Percentiles rank a stretch among this genome's conserved stretches.
Evolutionary conservation across 2,329 filamentous ascomycete genomes (phyloP).

Genomic region (Coccinonectria pachysandricola): DNA sequence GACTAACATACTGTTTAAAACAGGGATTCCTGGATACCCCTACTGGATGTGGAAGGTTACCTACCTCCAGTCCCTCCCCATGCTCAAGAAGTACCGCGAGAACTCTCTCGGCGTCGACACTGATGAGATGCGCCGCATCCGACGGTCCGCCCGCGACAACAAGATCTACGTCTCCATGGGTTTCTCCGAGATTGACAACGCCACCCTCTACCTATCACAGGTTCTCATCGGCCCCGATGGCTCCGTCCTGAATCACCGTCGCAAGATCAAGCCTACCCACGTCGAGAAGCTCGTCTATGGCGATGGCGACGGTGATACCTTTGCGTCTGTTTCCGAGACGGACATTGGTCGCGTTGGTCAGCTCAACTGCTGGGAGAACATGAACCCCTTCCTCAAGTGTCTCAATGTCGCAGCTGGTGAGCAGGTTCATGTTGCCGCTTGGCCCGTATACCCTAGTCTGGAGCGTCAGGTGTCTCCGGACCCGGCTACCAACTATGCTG

Average conservation of each 20-base stretch:
- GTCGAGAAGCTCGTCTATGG: constrained; percentile 40
- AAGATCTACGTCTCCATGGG: constrained; percentile 37
- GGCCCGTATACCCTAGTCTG: constrained; percentile 18
- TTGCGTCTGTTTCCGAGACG: constrained; percentile 34
- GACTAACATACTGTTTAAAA: neutral
- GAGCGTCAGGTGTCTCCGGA: constrained; percentile 14
- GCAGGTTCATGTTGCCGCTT: constrained; percentile 21
- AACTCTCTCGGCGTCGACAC: constrained; percentile 25
- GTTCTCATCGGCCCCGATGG: constrained; percentile 41
- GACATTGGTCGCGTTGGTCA: constrained; percentile 41
- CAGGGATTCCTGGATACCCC: constrained; percentile 43
- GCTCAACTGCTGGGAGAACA: constrained; percentile 48
- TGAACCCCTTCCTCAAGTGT: constrained; percentile 19
- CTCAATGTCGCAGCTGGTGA: constrained; percentile 18
- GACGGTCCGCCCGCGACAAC: constrained; percentile 29
- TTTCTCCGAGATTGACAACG: constrained; percentile 37
- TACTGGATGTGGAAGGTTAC: constrained; percentile 26
- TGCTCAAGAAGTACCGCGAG: constrained; percentile 30
- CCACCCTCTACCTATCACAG: constrained; percentile 37
- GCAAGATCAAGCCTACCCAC: constrained; percentile 42
- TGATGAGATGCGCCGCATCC: constrained; percentile 33
- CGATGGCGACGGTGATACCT: constrained; percentile 46
- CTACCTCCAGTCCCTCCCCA: constrained; percentile 21
- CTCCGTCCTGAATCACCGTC: constrained; percentile 33
- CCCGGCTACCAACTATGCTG: constrained; percentile 17